A percentile compares a stretch with the other conserved stretches of the same genome.
Evolutionary conservation across 164 flowering plant genomes (phyloP).

Genomic region (Cinnamomum chago): DNA sequence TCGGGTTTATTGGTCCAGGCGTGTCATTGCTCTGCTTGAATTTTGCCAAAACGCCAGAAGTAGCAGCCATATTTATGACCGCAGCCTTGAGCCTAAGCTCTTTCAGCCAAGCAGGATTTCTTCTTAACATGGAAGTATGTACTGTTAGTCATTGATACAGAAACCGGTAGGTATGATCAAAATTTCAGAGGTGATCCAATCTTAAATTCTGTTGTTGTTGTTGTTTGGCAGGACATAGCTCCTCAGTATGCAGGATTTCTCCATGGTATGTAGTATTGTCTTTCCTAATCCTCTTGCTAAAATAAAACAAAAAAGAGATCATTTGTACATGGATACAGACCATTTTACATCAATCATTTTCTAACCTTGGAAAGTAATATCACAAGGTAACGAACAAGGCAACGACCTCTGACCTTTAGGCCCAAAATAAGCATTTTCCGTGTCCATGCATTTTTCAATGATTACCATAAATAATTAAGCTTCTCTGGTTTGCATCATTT

Average conservation of each 20-base stretch:
- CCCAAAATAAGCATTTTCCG: background rate
- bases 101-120: constrained; percentile 96
- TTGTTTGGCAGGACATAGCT: constrained; percentile 70
- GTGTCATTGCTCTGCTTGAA: constrained; percentile 72
- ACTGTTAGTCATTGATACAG: background rate
- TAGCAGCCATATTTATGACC: constrained; percentile 62
- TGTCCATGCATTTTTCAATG: background rate
- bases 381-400: background rate
- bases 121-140: constrained; percentile 89
- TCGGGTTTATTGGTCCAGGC: constrained; percentile 95
- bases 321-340: no score
- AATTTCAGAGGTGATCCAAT: no score
- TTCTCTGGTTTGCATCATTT: background rate
- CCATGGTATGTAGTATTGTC: constrained; percentile 52
- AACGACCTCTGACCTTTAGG: background rate
- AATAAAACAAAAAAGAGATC: background rate
- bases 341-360: no score
- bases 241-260: constrained; percentile 90
- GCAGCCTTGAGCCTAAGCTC: constrained; percentile 83
- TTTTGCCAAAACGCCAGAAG: constrained; percentile 59
- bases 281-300: background rate
- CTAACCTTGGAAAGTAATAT: background rate
- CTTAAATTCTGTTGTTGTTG: background rate
- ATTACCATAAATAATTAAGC: background rate
- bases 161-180: background rate